phyloP scores from a whole-genome alignment of 495 filamentous ascomycete species.

The Talaromyces thailandensis region DNA sequence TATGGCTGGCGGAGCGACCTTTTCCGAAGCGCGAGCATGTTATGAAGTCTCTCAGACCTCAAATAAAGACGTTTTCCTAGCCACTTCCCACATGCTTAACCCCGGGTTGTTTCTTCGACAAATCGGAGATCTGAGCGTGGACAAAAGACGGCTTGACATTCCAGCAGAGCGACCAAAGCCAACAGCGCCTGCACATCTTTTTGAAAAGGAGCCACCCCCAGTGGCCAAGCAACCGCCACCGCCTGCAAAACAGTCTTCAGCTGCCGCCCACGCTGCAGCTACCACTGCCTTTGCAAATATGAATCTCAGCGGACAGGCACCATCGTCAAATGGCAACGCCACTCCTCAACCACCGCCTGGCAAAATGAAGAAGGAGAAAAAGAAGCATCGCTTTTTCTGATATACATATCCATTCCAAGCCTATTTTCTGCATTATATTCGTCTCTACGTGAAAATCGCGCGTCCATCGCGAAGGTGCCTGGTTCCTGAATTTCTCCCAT shows the following conservation, averaged over 20 bases:
- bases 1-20: conserved; percentile 92
- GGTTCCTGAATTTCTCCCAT: background rate
- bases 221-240: conserved; percentile 24
- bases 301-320: conserved; percentile 36
- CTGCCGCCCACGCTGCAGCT: conserved; percentile 29
- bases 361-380: conserved; percentile 44
- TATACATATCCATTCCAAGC: conserved; percentile 15
- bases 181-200: conserved; percentile 75
- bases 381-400: conserved; percentile 71
- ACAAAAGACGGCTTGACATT: conserved; percentile 65
- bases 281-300: conserved; percentile 48
- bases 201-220: conserved; percentile 58
- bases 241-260: conserved; percentile 16
- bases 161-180: conserved; percentile 74
- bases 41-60: conserved; percentile 71
- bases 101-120: conserved; percentile 75
- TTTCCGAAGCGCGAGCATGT: conserved; percentile 78
- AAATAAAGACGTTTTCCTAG: conserved; percentile 77
- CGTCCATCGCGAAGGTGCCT: background rate
- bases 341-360: conserved; percentile 14
- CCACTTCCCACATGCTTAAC: conserved; percentile 84
- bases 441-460: background rate
- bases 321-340: conserved; percentile 18
- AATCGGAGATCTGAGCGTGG: conserved; percentile 65
- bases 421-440: background rate